These are phyloP conservation scores for Lactarius hatsudake DNA, from an alignment of 768 basidiomycete species.

Conservation along the genomic window DNA sequence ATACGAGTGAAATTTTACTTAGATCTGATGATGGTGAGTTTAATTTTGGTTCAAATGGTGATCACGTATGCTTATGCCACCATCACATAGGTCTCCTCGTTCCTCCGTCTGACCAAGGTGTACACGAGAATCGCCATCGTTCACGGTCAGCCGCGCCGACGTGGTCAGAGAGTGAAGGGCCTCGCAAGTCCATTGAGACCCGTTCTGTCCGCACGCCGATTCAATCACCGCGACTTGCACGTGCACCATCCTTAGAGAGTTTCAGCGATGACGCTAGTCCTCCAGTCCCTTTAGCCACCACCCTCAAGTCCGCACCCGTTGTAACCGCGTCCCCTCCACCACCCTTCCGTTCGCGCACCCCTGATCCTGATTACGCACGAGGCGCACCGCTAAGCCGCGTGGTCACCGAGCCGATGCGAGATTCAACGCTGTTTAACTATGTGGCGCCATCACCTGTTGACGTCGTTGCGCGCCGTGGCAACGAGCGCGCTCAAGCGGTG, in stretches of 20 bases:
- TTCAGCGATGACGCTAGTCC: slow-evolving; percentile 25
- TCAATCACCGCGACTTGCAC: slow-evolving; percentile 21
- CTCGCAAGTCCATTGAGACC: slow-evolving; percentile 18
- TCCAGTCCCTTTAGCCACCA: neutral
- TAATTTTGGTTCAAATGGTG: neutral
- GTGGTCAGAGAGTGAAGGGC: slow-evolving; percentile 26
- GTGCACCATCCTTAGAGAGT: slow-evolving; percentile 30
- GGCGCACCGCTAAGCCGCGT: slow-evolving; percentile 50
- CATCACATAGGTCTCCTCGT: slow-evolving; percentile 13
- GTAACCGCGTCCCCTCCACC: slow-evolving; percentile 4
- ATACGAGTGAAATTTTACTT: slow-evolving; percentile 31
- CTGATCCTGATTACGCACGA: slow-evolving; percentile 44
- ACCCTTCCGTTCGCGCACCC: slow-evolving; percentile 38
- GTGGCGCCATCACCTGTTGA: slow-evolving; percentile 20
- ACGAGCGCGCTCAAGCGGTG: slow-evolving; percentile 43
- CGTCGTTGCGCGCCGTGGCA: slow-evolving; percentile 31
- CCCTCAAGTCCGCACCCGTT: slow-evolving; percentile 14
- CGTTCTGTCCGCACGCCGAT: slow-evolving; percentile 31
- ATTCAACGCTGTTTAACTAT: slow-evolving; percentile 23
- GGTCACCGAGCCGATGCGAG: slow-evolving; percentile 43
- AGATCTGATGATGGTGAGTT: slow-evolving; percentile 25
- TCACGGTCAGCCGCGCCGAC: slow-evolving; percentile 28
- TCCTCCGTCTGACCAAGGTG: slow-evolving; percentile 2
- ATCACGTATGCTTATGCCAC: neutral
- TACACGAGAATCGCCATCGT: slow-evolving; percentile 22